Evolutionary conservation across 208 protist species (phyloP).

Genomic region (Balamuthia mandrillaris): DNA sequence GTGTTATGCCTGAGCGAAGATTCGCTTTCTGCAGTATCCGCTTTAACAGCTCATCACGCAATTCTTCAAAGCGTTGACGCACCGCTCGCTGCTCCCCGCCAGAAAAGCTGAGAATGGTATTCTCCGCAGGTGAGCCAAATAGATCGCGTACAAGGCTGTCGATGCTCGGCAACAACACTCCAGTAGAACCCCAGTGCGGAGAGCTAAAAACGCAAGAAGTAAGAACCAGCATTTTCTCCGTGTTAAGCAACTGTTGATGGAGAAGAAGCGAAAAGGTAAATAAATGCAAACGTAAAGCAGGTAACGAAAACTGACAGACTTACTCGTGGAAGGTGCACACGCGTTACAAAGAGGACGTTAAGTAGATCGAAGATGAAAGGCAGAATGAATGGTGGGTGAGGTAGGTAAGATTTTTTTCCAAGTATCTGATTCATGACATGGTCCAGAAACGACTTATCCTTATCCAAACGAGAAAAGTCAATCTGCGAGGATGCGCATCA

Average conservation of each 20-base stretch:
- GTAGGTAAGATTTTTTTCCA: conserved; percentile 28
- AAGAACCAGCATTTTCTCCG: not conserved
- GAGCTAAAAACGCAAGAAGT: conserved; percentile 29
- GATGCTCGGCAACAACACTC: not conserved
- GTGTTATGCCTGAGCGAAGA: not conserved
- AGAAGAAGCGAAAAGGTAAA: too few relatives aligned
- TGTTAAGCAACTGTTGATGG: not conserved
- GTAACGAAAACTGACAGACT: not conserved
- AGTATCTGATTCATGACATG: conserved; percentile 39
- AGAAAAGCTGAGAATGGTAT: too few relatives aligned
- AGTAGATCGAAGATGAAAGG: conserved; percentile 36
- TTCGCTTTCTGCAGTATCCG: not conserved
- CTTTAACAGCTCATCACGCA: not conserved
- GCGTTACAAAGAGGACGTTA: not conserved
- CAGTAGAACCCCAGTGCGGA: not conserved
- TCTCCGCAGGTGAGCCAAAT: conserved; percentile 26
- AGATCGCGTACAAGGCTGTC: conserved; percentile 11
- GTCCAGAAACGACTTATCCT: conserved; percentile 19
- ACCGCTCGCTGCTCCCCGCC: too few relatives aligned
- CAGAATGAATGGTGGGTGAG: conserved; percentile 25
- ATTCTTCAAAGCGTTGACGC: too few relatives aligned
- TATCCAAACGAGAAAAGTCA: conserved; percentile 20
- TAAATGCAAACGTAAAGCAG: not conserved
- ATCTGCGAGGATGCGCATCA: not conserved
- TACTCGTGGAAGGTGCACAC: not conserved